Evolutionary conservation across 768 basidiomycete genomes (phyloP).

Genomic region (Dendrothele bispora): DNA sequence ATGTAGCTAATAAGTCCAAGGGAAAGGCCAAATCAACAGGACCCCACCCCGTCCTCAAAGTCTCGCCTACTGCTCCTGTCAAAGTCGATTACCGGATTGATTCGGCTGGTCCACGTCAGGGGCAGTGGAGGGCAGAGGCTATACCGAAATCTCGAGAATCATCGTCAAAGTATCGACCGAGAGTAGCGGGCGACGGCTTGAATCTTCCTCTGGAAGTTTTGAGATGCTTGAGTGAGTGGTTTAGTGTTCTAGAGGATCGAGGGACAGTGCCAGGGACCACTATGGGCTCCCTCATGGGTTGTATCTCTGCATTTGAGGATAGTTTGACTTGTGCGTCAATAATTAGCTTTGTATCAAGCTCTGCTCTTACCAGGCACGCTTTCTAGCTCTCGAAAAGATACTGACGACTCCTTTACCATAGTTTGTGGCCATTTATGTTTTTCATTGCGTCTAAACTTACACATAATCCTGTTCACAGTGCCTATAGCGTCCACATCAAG

Average conservation of each 20-base stretch:
- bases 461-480: slow-evolving; percentile 46
- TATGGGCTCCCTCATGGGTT: slow-evolving; percentile 49
- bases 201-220: slow-evolving; percentile 60
- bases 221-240: slow-evolving; percentile 57
- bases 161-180: slow-evolving; percentile 31
- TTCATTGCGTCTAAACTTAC: slow-evolving; percentile 3
- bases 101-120: background rate
- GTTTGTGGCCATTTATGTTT: slow-evolving; percentile 36
- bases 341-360: background rate
- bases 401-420: slow-evolving; percentile 67
- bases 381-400: slow-evolving; percentile 54
- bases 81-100: background rate
- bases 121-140: background rate
- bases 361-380: background rate
- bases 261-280: slow-evolving; percentile 55
- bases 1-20: background rate
- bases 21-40: background rate
- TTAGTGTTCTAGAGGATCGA: slow-evolving; percentile 56
- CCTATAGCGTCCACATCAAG: slow-evolving; percentile 50
- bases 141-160: background rate
- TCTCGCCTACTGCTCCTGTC: too few relatives aligned
- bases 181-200: slow-evolving; percentile 42
- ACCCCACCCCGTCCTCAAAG: too few relatives aligned
- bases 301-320: slow-evolving; percentile 52
- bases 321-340: slow-evolving; percentile 42